Evolutionary conservation across 2,329 filamentous ascomycete species (phyloP).

Genomic region (Hymenoscyphus salicellus): DNA sequence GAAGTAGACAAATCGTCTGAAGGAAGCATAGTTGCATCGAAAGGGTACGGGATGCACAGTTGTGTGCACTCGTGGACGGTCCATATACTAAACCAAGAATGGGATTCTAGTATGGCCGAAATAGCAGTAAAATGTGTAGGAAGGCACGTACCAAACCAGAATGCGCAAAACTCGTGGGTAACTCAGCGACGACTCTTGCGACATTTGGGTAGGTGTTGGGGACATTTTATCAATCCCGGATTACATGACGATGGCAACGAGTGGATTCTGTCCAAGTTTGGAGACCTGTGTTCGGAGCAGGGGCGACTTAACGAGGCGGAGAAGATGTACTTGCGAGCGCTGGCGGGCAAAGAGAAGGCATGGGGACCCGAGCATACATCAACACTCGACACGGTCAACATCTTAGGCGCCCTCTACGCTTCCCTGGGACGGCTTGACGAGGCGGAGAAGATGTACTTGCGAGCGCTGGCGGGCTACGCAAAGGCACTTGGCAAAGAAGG

Average conservation of each 20-base stretch:
- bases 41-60: conserved; percentile 17
- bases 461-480: neutral
- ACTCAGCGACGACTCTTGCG: neutral
- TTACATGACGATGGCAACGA: too few species aligned
- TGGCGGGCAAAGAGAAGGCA: neutral
- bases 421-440: neutral
- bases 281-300: too few species aligned
- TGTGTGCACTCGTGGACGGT: conserved; percentile 17
- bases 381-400: neutral
- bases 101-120: conserved; percentile 13
- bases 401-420: neutral
- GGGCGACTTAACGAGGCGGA: neutral
- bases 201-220: too few species aligned
- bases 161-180: conserved; percentile 7
- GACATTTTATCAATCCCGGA: too few species aligned
- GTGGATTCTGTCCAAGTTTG: neutral
- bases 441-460: neutral
- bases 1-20: conserved; percentile 23
- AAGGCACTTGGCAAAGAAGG: too few species aligned
- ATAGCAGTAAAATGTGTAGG: conserved; percentile 21
- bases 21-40: conserved; percentile 6
- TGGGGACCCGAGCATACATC: neutral
- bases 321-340: neutral
- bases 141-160: conserved; percentile 6
- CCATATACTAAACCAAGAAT: conserved; percentile 12